Evolutionary conservation across 148 eudicot species (phyloP), one percentile per base, ranked within the genome.

Genomic region (Persicaria maculosa): DNA sequence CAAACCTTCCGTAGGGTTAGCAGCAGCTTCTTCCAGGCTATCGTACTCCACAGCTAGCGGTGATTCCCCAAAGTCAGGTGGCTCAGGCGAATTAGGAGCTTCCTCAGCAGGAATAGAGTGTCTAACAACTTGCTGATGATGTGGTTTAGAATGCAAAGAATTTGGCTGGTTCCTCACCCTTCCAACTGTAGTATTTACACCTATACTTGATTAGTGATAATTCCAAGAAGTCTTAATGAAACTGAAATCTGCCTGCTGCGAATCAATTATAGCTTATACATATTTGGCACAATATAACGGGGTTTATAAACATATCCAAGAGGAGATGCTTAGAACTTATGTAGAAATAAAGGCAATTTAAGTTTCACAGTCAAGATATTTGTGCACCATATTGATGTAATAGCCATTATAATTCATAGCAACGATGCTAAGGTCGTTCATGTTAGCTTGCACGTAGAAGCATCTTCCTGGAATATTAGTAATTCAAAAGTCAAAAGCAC

Each of bases 11-110:
- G 74, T 61, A 70, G 73, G 50, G 55, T 84, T 79, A 61, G 79
- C 61, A 54, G 48, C 53, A 48, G 77, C 57, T 40, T 77, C 82
- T 40, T 85, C 62, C 9, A 64, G 59, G 19, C 58, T 75, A 76
- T 44, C 54, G 44, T 62, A 57, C 57, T 79, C 70, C 74, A 62
- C 54, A 79, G 76, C 76, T 68, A 82, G 80, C 59, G 80, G 47
- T 77, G 80, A 84, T 83, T 82, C 78, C 47, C 9, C 68, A 52
- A 80, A 62, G 20, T 80, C 77, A 73, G 75, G 77, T 69, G 64
- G 79, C 74, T 80, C 77, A 44, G 74, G 68, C 72, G 88, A 74
- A 73, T 71, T 68, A 43, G 16, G 74, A 68, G 47, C 73, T 47
- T 80, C 79, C 67, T 68, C 78, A 47, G 73, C 77, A 72, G 50